phyloP scores from a whole-genome alignment of 2,329 filamentous ascomycete genomes.

The Knoxdaviesia proteae region DNA sequence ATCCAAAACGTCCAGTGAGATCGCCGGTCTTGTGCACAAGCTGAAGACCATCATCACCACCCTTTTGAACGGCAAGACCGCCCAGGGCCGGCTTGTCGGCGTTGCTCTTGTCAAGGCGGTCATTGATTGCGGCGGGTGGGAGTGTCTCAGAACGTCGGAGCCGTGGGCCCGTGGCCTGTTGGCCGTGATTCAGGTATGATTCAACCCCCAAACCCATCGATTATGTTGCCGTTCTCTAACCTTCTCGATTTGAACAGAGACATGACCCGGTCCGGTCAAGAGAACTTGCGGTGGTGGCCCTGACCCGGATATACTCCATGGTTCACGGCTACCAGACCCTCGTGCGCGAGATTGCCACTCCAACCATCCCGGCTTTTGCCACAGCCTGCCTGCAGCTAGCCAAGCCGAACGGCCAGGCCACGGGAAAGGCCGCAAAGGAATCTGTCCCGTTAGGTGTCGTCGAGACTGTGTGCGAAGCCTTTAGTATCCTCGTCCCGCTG shows the following conservation, averaged over 20 bases:
- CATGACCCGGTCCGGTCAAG: conserved; percentile 57
- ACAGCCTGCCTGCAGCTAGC: conserved; percentile 50
- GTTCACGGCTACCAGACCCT: conserved; percentile 68
- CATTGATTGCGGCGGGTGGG: conserved; percentile 69
- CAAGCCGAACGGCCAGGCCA: conserved; percentile 20
- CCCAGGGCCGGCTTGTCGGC: conserved; percentile 58
- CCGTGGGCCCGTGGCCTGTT: conserved; percentile 64
- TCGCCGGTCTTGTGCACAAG: conserved; percentile 54
- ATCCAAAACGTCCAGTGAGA: conserved; percentile 34
- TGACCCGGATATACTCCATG: conserved; percentile 68
- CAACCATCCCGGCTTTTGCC: conserved; percentile 55
- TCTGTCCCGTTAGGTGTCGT: conserved; percentile 27
- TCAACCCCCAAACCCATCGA: conserved; percentile 2
- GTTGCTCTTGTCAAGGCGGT: conserved; percentile 61
- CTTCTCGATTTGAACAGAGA: conserved; percentile 29
- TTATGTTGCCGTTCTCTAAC: neutral
- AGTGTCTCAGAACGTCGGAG: conserved; percentile 50
- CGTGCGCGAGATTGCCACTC: conserved; percentile 71
- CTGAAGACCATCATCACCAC: conserved; percentile 60
- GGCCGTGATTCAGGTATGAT: conserved; percentile 45
- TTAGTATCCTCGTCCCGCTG: conserved; percentile 51
- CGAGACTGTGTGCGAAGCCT: conserved; percentile 49
- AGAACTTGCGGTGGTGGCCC: conserved; percentile 52
- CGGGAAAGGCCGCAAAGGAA: conserved; percentile 15
- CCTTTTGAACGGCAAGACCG: conserved; percentile 54